A percentile compares a stretch with the other conserved stretches of the same genome.
These are phyloP conservation scores for Neoboletus brunneissimus DNA, from an alignment of 768 basidiomycete species.

Conservation along the genomic window DNA sequence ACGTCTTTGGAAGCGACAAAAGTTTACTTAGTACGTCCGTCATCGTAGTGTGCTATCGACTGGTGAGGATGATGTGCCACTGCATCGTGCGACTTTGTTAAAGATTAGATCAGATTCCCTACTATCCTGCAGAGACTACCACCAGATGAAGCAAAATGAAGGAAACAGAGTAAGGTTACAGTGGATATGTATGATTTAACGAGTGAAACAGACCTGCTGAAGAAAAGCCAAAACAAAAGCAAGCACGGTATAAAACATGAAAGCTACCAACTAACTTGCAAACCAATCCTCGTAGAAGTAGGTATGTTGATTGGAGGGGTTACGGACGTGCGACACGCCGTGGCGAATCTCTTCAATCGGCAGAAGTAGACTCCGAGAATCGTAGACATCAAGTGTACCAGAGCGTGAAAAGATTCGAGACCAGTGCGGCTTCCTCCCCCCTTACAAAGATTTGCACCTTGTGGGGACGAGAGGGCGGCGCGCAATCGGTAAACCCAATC, in stretches of 20 bases:
- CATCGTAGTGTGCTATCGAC: slow-evolving; percentile 24
- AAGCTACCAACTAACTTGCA: not conserved
- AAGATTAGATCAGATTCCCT: not conserved
- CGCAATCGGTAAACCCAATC: not conserved
- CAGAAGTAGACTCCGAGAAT: not conserved
- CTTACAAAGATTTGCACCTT: not conserved
- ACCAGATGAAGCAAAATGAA: not conserved
- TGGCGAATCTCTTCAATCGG: slow-evolving; percentile 3
- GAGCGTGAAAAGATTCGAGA: not conserved
- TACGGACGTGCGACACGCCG: not conserved
- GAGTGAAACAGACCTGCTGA: not conserved
- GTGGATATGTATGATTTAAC: not conserved
- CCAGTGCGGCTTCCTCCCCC: not conserved
- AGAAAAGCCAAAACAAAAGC: not conserved
- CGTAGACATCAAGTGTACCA: not conserved
- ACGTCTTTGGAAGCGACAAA: slow-evolving; percentile 49
- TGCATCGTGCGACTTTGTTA: not conserved
- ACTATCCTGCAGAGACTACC: not conserved
- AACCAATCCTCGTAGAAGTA: not conserved
- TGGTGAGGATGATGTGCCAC: not conserved
- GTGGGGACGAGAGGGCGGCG: not conserved
- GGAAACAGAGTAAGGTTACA: not conserved
- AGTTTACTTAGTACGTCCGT: slow-evolving; percentile 37
- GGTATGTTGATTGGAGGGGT: too few relatives aligned
- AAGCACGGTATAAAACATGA: not conserved